Conservation (phyloP, 2,329 filamentous ascomycete species). For the Penicillium sp. region DNA sequence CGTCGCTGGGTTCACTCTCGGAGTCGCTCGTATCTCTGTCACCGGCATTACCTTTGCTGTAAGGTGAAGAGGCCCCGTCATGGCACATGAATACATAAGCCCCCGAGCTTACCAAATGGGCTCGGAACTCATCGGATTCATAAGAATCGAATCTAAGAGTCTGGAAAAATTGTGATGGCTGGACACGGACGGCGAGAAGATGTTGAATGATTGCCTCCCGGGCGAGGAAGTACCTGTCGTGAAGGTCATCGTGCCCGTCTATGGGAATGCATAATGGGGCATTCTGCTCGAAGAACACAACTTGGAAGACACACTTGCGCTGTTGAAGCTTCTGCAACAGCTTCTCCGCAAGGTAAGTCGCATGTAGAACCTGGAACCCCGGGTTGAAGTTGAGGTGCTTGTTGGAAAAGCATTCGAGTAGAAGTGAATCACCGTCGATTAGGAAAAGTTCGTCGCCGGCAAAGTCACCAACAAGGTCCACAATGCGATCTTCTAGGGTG, state of each 20-base stretch:
- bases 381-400: constrained; percentile 58
- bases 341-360: constrained; percentile 63
- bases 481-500: constrained; percentile 41
- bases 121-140: constrained; percentile 48
- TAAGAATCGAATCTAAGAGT: constrained; percentile 16
- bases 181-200: constrained; percentile 47
- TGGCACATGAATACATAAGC: constrained; percentile 67
- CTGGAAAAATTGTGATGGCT: constrained; percentile 37
- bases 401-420: constrained; percentile 61
- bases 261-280: constrained; percentile 53
- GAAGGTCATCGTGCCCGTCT: constrained; percentile 30
- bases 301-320: constrained; percentile 66
- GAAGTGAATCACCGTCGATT: constrained; percentile 69
- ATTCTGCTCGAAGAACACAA: constrained; percentile 63
- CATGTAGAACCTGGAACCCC: constrained; percentile 69
- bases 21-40: not conserved
- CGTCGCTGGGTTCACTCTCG: not conserved
- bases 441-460: constrained; percentile 69
- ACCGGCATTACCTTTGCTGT: not conserved
- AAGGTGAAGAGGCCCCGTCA: constrained; percentile 49
- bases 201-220: constrained; percentile 64
- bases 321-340: constrained; percentile 59
- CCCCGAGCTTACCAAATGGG: constrained; percentile 54
- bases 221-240: constrained; percentile 58
- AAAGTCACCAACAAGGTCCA: constrained; percentile 72